These are phyloP conservation scores for Meyerozyma smithsonii DNA, from an alignment of 1,139 yeast species.

Conservation along the genomic window DNA sequence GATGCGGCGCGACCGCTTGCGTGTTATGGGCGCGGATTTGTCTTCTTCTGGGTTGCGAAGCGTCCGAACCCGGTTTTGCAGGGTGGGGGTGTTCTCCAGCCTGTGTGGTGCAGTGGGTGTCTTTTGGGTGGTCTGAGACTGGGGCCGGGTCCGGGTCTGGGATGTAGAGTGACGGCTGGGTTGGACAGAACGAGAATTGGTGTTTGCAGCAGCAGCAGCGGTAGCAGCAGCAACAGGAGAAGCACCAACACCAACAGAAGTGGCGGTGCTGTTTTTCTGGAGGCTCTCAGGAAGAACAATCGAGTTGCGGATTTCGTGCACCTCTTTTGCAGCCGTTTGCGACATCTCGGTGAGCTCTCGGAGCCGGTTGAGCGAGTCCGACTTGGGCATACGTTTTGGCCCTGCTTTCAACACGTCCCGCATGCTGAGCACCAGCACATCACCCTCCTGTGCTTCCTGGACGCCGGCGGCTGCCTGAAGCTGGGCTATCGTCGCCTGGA, in stretches of 20 bases:
- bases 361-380: conserved; percentile 10
- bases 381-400: conserved; percentile 15
- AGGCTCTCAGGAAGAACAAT: not conserved
- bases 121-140: no score
- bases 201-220: not conserved
- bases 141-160: no score
- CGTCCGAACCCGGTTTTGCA: no score
- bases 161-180: no score
- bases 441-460: conserved; percentile 14
- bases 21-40: no score
- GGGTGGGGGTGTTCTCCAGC: no score
- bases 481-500: conserved; percentile 12
- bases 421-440: conserved; percentile 28
- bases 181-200: no score
- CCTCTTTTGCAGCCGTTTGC: conserved; percentile 3
- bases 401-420: conserved; percentile 28
- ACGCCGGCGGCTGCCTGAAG: conserved; percentile 8
- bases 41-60: not conserved
- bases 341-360: conserved; percentile 10
- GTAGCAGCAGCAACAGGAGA: no score
- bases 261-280: no score
- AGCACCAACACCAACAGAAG: no score
- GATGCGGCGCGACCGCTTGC: not conserved
- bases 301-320: not conserved
- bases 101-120: no score